Evolutionary conservation across 1,284 basidiomycete species (phyloP).

Genomic region (Athelia psychrophila): DNA sequence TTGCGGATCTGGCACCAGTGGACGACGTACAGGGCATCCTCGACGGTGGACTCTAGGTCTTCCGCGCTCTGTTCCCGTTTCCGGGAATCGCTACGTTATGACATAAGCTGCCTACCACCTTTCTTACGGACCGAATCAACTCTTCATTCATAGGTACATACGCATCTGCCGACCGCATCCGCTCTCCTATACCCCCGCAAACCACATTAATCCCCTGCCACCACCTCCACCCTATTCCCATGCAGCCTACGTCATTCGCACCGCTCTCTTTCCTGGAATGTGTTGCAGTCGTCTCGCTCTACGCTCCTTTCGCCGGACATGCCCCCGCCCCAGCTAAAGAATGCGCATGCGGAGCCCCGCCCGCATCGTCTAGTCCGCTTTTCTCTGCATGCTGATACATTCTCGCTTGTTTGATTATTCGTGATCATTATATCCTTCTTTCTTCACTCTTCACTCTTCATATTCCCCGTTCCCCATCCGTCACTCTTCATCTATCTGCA

Average conservation of each 20-base stretch:
- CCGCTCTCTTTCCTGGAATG: background rate
- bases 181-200: conserved; percentile 1
- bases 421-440: background rate
- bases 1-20: conserved; percentile 82
- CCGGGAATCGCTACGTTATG: no score
- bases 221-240: background rate
- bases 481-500: background rate
- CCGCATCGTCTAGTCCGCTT: background rate
- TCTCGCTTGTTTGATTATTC: background rate
- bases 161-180: background rate
- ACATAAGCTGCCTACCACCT: no score
- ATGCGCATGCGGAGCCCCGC: background rate
- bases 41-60: conserved; percentile 70
- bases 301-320: background rate
- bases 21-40: conserved; percentile 93
- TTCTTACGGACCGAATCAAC: no score
- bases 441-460: background rate
- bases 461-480: background rate
- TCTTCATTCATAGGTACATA: background rate
- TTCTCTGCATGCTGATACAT: background rate
- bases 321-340: background rate
- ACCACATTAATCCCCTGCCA: background rate
- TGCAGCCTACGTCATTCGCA: background rate
- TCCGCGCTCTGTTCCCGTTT: background rate
- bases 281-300: background rate